These are phyloP conservation scores for Scedosporium apiospermum DNA, from an alignment of 2,329 filamentous ascomycete species.

Conservation along the genomic window DNA sequence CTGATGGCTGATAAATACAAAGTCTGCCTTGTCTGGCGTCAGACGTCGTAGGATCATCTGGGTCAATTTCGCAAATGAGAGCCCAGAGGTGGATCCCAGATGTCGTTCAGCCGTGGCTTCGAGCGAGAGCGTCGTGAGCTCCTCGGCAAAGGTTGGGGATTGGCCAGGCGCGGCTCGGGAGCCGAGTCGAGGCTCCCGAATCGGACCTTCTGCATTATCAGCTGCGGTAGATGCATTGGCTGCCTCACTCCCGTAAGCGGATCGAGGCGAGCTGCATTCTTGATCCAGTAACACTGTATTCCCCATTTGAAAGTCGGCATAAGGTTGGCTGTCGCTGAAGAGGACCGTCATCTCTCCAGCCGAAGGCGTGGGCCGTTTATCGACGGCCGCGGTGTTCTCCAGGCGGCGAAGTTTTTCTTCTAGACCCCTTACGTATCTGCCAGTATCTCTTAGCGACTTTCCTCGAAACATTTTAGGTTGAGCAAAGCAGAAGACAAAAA, in stretches of 20 bases:
- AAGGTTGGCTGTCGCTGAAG: background rate
- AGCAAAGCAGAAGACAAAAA: background rate
- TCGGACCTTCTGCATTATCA: background rate
- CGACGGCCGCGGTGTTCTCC: background rate
- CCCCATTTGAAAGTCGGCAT: background rate
- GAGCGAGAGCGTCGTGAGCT: constrained; percentile 27
- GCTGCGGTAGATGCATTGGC: background rate
- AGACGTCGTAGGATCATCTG: constrained; percentile 30
- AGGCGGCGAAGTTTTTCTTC: background rate
- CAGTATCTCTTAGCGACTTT: background rate
- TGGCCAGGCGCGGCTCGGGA: background rate
- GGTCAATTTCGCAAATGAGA: constrained; percentile 33
- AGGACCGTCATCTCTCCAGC: background rate
- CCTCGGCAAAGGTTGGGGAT: constrained; percentile 18
- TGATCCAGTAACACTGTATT: background rate
- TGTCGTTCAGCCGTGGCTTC: constrained; percentile 34
- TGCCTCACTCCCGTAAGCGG: background rate
- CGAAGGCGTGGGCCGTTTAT: constrained; percentile 1
- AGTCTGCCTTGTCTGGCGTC: constrained; percentile 30
- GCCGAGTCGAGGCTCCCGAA: constrained; percentile 5
- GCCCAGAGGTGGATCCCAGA: constrained; percentile 31
- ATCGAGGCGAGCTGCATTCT: background rate
- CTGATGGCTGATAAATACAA: constrained; percentile 23
- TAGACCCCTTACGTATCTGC: background rate
- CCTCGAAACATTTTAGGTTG: background rate